A percentile compares a stretch with the other conserved stretches of the same genome.
Conservation (phyloP, 139 green algal genomes). For the Chlorella sp. region DNA sequence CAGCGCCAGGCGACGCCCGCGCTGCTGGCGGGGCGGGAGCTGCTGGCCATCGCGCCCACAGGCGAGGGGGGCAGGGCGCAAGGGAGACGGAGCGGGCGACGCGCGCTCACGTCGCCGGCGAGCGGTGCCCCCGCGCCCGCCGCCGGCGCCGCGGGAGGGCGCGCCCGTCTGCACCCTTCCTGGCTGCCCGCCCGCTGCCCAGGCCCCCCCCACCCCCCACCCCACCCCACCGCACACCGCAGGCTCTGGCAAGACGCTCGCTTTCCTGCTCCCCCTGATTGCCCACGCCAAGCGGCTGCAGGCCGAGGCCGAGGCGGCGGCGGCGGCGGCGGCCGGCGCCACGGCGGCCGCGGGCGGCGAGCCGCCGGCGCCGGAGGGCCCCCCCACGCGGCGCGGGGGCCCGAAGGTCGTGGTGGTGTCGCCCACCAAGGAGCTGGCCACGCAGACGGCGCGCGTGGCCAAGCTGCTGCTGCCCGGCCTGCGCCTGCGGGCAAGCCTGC, state of each 20-base stretch:
- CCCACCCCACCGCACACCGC: no score
- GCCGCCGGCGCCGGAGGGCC: background rate
- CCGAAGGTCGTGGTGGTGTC: slow-evolving; percentile 38
- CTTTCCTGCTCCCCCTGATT: slow-evolving; percentile 88
- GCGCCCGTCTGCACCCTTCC: no score
- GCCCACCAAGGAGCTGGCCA: slow-evolving; percentile 90
- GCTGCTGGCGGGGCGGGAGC: slow-evolving; percentile 67
- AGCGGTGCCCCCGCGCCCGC: no score
- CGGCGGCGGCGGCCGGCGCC: background rate
- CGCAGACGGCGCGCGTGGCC: slow-evolving; percentile 77
- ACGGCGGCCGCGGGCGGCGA: background rate
- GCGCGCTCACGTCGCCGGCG: no score
- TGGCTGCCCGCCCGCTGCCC: no score
- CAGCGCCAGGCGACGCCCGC: slow-evolving; percentile 89
- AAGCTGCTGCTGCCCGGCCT: slow-evolving; percentile 72
- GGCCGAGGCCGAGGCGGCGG: no score
- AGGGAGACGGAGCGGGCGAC: no score
- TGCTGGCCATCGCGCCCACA: slow-evolving; percentile 89
- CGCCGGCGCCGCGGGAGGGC: no score
- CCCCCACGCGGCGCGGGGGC: background rate
- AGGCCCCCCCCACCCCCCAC: no score
- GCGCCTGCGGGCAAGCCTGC: slow-evolving; percentile 63
- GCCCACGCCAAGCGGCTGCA: slow-evolving; percentile 4
- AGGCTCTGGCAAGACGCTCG: slow-evolving; percentile 91
- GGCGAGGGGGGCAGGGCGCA: no score